Evolutionary conservation across 805 yeast genomes (phyloP).

Genomic region (Kuraishia piskuri): DNA sequence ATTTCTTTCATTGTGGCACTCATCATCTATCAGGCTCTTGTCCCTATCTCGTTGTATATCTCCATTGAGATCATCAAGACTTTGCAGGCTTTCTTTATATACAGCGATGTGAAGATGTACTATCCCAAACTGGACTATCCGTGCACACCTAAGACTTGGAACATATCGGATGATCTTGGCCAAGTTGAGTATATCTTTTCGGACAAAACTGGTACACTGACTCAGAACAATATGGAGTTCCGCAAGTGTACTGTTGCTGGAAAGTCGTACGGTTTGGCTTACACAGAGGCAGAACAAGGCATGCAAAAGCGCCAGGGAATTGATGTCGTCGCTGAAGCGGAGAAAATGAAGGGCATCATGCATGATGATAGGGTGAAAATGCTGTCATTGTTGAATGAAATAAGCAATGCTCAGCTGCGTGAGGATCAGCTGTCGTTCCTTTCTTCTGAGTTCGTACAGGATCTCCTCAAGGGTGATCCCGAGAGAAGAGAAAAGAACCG

Average conservation of each 20-base stretch:
- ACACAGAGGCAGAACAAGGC: constrained; percentile 73
- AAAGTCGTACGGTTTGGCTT: constrained; percentile 61
- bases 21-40: constrained; percentile 67
- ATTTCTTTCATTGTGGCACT: constrained; percentile 65
- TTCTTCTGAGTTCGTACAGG: constrained; percentile 50
- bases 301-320: constrained; percentile 57
- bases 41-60: constrained; percentile 73
- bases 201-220: constrained; percentile 79
- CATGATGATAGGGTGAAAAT: constrained; percentile 34
- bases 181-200: constrained; percentile 77
- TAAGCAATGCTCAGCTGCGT: constrained; percentile 39
- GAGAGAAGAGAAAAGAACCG: constrained; percentile 41
- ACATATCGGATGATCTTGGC: constrained; percentile 75
- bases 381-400: constrained; percentile 31
- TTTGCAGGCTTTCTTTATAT: constrained; percentile 67
- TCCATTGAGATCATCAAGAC: constrained; percentile 77
- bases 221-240: constrained; percentile 80
- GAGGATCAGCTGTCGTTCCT: constrained; percentile 51
- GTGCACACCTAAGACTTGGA: constrained; percentile 77
- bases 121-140: constrained; percentile 64
- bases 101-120: constrained; percentile 62
- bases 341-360: constrained; percentile 31
- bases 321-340: constrained; percentile 43
- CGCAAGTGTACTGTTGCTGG: constrained; percentile 68
- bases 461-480: constrained; percentile 27